These are phyloP conservation scores for Ophiosphaerella narmari DNA, from an alignment of 2,329 filamentous ascomycete genomes.

Conservation along the genomic window DNA sequence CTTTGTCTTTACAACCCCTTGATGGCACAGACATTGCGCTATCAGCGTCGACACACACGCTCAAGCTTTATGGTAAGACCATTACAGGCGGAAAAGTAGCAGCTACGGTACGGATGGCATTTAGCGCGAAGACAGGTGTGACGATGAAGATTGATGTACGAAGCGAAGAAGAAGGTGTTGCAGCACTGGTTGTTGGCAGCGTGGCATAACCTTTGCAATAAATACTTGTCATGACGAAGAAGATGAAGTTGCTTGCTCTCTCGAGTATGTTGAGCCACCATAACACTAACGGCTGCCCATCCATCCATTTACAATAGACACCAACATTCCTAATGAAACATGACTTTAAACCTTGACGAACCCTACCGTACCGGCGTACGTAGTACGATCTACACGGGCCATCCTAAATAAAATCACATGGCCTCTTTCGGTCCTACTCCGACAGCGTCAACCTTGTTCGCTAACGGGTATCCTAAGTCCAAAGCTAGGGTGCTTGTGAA, in stretches of 20 bases:
- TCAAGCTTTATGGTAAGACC: slow-evolving; percentile 96
- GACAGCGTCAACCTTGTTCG: too few relatives aligned
- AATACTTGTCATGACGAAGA: slow-evolving; percentile 5
- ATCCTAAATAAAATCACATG: too few relatives aligned
- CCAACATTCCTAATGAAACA: too few relatives aligned
- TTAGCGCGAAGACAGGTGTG: slow-evolving; percentile 86
- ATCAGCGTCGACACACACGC: slow-evolving; percentile 86
- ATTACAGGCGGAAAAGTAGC: slow-evolving; percentile 88
- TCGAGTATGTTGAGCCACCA: not conserved
- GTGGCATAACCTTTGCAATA: slow-evolving; percentile 63
- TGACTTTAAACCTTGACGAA: too few relatives aligned
- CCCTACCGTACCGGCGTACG: too few relatives aligned
- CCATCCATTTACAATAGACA: too few relatives aligned
- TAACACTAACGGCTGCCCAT: not conserved
- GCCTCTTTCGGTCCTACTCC: too few relatives aligned
- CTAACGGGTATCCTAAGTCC: too few relatives aligned
- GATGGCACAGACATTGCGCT: slow-evolving; percentile 92
- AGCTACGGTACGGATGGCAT: slow-evolving; percentile 88
- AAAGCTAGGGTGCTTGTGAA: too few relatives aligned
- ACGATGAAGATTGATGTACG: slow-evolving; percentile 94
- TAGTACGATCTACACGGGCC: too few relatives aligned
- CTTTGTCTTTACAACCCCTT: slow-evolving; percentile 87
- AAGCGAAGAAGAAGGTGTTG: slow-evolving; percentile 90
- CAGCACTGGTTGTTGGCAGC: slow-evolving; percentile 79
- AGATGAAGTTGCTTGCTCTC: not conserved